phyloP scores from a whole-genome alignment of 1,139 yeast genomes.

The Geotrichum cucujoidarum region DNA sequence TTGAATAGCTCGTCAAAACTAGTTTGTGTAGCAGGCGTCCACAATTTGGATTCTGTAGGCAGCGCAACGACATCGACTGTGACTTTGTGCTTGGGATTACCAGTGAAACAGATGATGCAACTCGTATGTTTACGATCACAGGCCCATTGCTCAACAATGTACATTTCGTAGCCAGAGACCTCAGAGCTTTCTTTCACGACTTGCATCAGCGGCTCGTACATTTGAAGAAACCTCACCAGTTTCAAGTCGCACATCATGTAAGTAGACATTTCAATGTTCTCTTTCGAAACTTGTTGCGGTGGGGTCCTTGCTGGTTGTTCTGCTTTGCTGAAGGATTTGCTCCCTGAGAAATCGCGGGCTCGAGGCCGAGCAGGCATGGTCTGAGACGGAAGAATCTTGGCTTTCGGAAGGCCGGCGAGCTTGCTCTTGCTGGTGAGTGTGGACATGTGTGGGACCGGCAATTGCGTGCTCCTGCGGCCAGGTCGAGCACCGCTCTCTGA shows the following conservation, averaged over 20 bases:
- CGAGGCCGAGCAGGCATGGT: not conserved
- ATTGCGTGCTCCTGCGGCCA: not conserved
- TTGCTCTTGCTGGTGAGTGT: not conserved
- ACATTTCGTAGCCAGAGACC: constrained; percentile 69
- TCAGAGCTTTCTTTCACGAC: constrained; percentile 23
- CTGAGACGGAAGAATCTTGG: not conserved
- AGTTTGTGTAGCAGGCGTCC: constrained; percentile 54
- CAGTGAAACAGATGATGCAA: constrained; percentile 77
- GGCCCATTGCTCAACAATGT: constrained; percentile 93
- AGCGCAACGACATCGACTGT: constrained; percentile 57
- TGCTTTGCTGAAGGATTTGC: not conserved
- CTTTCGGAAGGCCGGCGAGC: too few species aligned
- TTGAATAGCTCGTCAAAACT: constrained; percentile 63
- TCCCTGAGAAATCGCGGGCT: not conserved
- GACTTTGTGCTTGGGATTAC: constrained; percentile 61
- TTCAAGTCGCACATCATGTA: constrained; percentile 17
- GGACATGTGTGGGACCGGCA: not conserved
- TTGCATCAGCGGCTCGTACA: constrained; percentile 22
- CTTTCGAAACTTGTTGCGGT: not conserved
- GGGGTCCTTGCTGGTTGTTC: not conserved
- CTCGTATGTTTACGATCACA: constrained; percentile 62
- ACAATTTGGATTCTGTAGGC: constrained; percentile 49
- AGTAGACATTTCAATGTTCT: constrained; percentile 10
- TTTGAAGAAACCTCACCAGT: constrained; percentile 15
- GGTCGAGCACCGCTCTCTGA: not conserved